Percentiles rank a stretch among this genome's conserved stretches.
These are phyloP conservation scores for Picochlorum sp. DNA, from an alignment of 139 green algal genomes.

Conservation along the genomic window DNA sequence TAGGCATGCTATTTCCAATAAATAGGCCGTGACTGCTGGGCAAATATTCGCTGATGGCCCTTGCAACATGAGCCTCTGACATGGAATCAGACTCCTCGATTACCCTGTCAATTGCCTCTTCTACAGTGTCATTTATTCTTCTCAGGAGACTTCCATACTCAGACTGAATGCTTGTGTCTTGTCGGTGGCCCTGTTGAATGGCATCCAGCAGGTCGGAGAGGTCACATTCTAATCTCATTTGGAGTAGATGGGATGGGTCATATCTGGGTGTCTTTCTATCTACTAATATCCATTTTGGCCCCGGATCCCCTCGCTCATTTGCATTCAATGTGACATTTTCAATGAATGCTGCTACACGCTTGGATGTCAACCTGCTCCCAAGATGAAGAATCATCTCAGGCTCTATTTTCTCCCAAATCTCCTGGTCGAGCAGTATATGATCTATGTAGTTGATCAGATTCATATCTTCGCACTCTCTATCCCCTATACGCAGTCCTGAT, in stretches of 20 bases:
- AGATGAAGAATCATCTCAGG: constrained; percentile 80
- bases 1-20: constrained; percentile 97
- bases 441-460: constrained; percentile 62
- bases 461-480: not conserved
- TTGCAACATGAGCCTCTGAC: constrained; percentile 61
- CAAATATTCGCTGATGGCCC: constrained; percentile 30
- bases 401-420: constrained; percentile 41
- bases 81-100: constrained; percentile 26
- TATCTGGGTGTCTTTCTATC: constrained; percentile 39
- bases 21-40: constrained; percentile 70
- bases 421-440: constrained; percentile 54
- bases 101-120: constrained; percentile 26
- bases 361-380: constrained; percentile 72
- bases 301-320: no score
- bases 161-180: constrained; percentile 2
- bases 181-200: not conserved
- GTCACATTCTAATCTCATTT: no score
- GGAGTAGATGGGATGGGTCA: constrained; percentile 60
- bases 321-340: constrained; percentile 45
- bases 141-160: constrained; percentile 21
- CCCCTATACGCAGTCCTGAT: constrained; percentile 60
- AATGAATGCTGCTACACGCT: constrained; percentile 75
- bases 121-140: constrained; percentile 31
- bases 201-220: no score
- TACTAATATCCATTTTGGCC: constrained; percentile 40